Evolutionary conservation across 345 rosid species (phyloP).

Genomic region (Boechera divaricarpa): DNA sequence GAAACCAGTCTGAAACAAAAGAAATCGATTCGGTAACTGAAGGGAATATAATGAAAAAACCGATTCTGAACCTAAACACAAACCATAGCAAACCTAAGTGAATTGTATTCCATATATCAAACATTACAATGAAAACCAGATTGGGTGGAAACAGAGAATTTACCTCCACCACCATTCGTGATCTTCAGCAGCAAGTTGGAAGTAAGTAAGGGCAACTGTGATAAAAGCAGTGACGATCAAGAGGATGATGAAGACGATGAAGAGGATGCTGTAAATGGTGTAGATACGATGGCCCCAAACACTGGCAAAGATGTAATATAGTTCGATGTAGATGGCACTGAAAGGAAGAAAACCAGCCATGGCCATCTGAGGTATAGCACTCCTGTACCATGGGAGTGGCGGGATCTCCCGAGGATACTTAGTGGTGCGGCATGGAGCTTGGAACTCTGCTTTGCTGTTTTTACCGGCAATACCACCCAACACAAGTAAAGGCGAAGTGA

Average conservation of each 20-base stretch:
- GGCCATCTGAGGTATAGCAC: constrained; percentile 88
- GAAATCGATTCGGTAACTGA: too few species aligned
- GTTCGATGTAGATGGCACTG: constrained; percentile 80
- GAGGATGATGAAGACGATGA: constrained; percentile 76
- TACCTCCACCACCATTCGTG: constrained; percentile 98
- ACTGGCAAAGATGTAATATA: constrained; percentile 79
- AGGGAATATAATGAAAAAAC: not conserved
- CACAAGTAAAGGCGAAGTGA: constrained; percentile 83
- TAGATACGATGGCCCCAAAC: constrained; percentile 87
- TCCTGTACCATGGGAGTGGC: constrained; percentile 81
- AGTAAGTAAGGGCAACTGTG: constrained; percentile 83
- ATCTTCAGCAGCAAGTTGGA: constrained; percentile 91
- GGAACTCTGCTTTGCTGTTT: constrained; percentile 90
- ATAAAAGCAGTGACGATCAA: constrained; percentile 83
- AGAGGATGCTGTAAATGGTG: constrained; percentile 78
- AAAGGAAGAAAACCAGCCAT: constrained; percentile 86
- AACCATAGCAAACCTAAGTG: not conserved
- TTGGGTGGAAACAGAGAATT: not conserved
- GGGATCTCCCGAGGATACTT: constrained; percentile 90
- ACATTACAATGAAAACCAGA: not conserved
- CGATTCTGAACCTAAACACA: not conserved
- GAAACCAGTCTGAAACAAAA: not conserved
- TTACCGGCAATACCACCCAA: constrained; percentile 96
- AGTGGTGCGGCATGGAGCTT: constrained; percentile 88
- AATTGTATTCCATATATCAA: not conserved